Evolutionary conservation across 148 eudicot species (phyloP).

Genomic region (Talinum fruticosum): DNA sequence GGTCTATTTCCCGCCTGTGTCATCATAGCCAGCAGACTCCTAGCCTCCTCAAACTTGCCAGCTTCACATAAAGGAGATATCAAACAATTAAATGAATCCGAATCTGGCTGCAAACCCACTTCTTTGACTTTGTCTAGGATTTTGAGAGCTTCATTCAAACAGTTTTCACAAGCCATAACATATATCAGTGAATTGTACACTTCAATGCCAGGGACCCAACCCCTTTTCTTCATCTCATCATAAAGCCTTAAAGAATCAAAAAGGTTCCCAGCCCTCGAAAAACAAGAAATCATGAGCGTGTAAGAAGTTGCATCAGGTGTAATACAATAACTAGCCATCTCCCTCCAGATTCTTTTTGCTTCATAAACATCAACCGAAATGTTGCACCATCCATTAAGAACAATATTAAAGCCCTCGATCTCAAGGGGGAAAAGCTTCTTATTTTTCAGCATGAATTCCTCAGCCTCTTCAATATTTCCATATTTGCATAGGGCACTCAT

Average conservation of each 20-base stretch:
- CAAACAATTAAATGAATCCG: constrained; percentile 57
- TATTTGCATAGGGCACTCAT: constrained; percentile 57
- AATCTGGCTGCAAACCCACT: constrained; percentile 52
- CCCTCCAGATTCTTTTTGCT: constrained; percentile 94
- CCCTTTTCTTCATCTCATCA: constrained; percentile 88
- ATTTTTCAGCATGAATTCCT: constrained; percentile 67
- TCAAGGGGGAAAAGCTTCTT: constrained; percentile 80
- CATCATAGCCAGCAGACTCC: constrained; percentile 51
- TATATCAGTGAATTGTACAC: constrained; percentile 81
- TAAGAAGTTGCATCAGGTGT: constrained; percentile 65
- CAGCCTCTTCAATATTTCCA: constrained; percentile 90
- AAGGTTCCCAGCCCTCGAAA: constrained; percentile 63
- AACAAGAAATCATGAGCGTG: constrained; percentile 78
- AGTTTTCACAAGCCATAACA: constrained; percentile 66
- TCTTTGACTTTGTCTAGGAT: constrained; percentile 57
- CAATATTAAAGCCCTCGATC: constrained; percentile 70
- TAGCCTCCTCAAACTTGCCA: constrained; percentile 63
- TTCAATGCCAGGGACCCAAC: constrained; percentile 53
- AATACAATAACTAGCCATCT: constrained; percentile 70
- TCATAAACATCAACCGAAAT: constrained; percentile 55
- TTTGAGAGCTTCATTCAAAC: constrained; percentile 67
- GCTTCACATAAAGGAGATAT: constrained; percentile 76
- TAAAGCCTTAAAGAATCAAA: constrained; percentile 80
- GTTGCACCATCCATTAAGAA: constrained; percentile 82
- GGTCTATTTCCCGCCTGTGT: constrained; percentile 46